Evolutionary conservation across 495 filamentous ascomycete genomes (phyloP).

Genomic region (Annulohypoxylon moriforme): DNA sequence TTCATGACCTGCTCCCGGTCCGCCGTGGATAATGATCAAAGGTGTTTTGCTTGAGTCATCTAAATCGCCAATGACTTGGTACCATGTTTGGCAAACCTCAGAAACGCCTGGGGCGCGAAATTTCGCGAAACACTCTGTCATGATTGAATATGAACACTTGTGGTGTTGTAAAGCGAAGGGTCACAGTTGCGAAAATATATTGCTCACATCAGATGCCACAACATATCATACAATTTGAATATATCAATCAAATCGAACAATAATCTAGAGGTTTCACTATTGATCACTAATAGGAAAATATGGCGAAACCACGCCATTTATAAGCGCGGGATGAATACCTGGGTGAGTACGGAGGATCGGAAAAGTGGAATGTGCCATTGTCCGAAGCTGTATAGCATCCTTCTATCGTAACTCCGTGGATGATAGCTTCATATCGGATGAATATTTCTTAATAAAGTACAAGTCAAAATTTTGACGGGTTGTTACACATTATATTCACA

Average conservation of each 20-base stretch:
- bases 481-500: no score
- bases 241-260: neutral
- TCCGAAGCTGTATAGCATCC: neutral
- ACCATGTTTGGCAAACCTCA: constrained; percentile 52
- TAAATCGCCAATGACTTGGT: constrained; percentile 53
- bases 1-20: constrained; percentile 58
- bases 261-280: neutral
- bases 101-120: constrained; percentile 44
- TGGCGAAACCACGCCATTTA: neutral
- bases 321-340: neutral
- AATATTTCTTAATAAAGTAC: neutral
- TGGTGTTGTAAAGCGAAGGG: no score
- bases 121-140: constrained; percentile 9
- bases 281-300: neutral
- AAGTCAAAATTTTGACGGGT: no score
- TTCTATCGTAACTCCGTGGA: neutral
- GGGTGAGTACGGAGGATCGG: no score
- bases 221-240: neutral
- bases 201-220: neutral
- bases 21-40: constrained; percentile 59
- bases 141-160: neutral
- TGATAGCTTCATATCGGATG: neutral
- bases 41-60: constrained; percentile 31
- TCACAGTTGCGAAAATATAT: neutral
- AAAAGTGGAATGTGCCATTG: neutral